Evolutionary conservation across 1,139 yeast genomes (phyloP).

Genomic region (Candida tropicalis): DNA sequence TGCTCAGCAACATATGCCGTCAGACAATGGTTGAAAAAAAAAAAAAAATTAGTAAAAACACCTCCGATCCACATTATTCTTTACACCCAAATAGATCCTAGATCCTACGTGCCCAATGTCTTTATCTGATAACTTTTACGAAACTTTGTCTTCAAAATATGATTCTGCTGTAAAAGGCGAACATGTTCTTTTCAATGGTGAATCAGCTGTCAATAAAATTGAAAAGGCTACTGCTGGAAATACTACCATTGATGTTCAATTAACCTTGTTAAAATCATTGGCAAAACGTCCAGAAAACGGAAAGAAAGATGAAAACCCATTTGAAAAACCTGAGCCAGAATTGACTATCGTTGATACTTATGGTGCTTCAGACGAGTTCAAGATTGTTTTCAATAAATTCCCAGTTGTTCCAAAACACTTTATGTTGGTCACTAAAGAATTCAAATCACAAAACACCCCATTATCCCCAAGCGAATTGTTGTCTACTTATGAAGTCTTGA

Average conservation of each 20-base stretch:
- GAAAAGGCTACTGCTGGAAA: slow-evolving; percentile 23
- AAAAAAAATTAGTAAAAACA: neutral
- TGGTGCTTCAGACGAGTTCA: slow-evolving; percentile 51
- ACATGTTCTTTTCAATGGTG: slow-evolving; percentile 36
- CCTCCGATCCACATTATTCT: neutral
- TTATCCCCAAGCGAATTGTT: slow-evolving; percentile 67
- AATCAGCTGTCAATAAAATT: slow-evolving; percentile 26
- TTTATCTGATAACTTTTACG: slow-evolving; percentile 27
- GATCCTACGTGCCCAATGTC: neutral
- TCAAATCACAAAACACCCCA: slow-evolving; percentile 71
- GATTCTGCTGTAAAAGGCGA: slow-evolving; percentile 28
- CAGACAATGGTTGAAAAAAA: slow-evolving; percentile 1
- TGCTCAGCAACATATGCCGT: neutral
- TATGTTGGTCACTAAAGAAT: slow-evolving; percentile 72
- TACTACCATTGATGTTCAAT: slow-evolving; percentile 27
- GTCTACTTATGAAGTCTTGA: slow-evolving; percentile 57
- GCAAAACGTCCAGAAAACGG: slow-evolving; percentile 59
- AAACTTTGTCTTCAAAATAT: slow-evolving; percentile 26
- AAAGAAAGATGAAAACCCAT: slow-evolving; percentile 60
- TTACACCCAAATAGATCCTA: neutral
- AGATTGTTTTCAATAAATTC: slow-evolving; percentile 78
- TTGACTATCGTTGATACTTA: slow-evolving; percentile 61
- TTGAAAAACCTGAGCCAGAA: slow-evolving; percentile 77
- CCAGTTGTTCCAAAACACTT: slow-evolving; percentile 83
- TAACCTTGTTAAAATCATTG: slow-evolving; percentile 44